phyloP scores from a whole-genome alignment of 2,329 filamentous ascomycete genomes.

The Neopestalotiopsis sp. region DNA sequence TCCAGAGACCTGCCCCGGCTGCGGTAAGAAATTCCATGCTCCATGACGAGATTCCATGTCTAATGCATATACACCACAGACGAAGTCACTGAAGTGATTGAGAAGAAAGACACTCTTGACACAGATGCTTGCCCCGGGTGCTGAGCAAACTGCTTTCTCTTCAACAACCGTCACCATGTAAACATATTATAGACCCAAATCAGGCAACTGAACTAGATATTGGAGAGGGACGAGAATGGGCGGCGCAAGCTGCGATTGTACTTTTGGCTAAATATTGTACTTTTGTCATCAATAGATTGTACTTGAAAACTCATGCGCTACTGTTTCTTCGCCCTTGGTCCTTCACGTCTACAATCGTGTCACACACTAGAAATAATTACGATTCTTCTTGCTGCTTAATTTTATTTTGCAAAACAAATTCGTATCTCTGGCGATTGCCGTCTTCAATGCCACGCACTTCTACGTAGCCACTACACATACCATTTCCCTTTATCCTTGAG shows the following conservation, averaged over 20 bases:
- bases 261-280: neutral
- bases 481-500: conserved; percentile 12
- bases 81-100: neutral
- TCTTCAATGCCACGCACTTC: no score
- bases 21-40: no score
- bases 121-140: neutral
- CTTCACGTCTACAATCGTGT: no score
- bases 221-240: neutral
- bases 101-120: neutral
- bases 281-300: neutral
- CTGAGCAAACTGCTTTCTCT: no score
- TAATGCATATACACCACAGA: no score
- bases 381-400: neutral
- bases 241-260: neutral
- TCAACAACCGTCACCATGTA: no score
- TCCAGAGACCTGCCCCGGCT: no score
- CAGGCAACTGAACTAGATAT: neutral
- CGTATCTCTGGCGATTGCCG: no score
- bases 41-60: no score
- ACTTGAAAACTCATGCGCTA: neutral
- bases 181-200: neutral
- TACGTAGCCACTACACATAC: neutral
- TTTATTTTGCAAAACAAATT: neutral
- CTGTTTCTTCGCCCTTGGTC: neutral
- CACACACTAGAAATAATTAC: no score